Base-by-base conservation (phyloP, 768 basidiomycete species). In the Lanmaoa rubissima region DNA sequence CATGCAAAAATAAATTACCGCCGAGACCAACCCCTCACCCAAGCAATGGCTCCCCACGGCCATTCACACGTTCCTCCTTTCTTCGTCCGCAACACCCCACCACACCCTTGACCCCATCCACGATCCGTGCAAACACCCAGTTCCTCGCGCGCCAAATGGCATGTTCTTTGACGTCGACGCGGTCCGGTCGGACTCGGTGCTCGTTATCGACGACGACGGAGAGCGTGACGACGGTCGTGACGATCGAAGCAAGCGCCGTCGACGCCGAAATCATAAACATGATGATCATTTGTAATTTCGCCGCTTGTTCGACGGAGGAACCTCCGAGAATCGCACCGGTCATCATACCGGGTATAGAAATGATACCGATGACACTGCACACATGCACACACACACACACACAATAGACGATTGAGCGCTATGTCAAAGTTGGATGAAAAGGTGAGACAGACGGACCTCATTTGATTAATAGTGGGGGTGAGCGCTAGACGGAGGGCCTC, bases 261-360 rank as follows among this genome's bases (percentile, higher is more conserved):
- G 84, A 82, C 0, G 92, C 85, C 3, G 86, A 85, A 44, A 94
- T 91, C 88, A 94, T 90, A 73, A 95, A 94, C 85, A 94, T 90
- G 74, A 95, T 92, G 55, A 95, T 85, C 87, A 94, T 94, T 64
- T 94, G 94, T 16, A 94, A 74, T 50, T 85, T 83, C 2, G 90
- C 90, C 0, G 93, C 94, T 71, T 92, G 91, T 19, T 90, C 80
- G 41, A 94, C 89, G 32, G 87, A 86, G 12, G 89, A 82, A 0
- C 92, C 93, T 13, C 90, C 94, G 13, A 94, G 83, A 58, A 95
- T 87, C 5, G 93, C 90, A 61, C 93, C 93, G 0, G 90, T 92
- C 90, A 94, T 92, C 90, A 92, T 93, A 1, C 92, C 91, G 1
- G 88, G 88, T 53, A 89, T 90, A n/a, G 87, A 74, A 53, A 90